Evolutionary conservation across 225 moss, liverwort and hornwort genomes (phyloP).

Genomic region (Pseudoscleropodium purum): DNA sequence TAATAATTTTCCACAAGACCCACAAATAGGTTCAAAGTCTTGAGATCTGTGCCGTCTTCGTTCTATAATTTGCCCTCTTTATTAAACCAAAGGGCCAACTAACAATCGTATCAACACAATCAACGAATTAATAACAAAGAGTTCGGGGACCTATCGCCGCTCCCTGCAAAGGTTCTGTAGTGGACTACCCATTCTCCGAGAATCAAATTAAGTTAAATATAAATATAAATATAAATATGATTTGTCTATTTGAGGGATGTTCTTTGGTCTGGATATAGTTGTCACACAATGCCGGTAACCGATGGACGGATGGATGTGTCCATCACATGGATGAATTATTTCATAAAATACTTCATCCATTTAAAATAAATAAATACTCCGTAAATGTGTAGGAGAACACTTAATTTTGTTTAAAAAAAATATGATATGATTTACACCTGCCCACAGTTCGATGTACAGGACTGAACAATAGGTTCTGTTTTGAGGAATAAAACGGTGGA

Average conservation of each 20-base stretch:
- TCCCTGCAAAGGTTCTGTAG: not conserved
- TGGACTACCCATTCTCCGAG: not conserved
- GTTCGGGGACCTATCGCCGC: not conserved
- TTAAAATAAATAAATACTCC: not conserved
- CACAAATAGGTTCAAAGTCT: not conserved
- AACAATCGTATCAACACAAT: not conserved
- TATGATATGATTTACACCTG: not conserved
- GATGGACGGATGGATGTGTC: too few relatives aligned
- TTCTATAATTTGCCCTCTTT: not conserved
- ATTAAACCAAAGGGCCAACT: not conserved
- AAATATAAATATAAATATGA: not conserved
- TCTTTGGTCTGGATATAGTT: slow-evolving; percentile 2
- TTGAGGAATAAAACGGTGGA: not conserved
- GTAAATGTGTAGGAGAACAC: not conserved
- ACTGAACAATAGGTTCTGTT: not conserved
- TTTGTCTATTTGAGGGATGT: not conserved
- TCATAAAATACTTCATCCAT: not conserved
- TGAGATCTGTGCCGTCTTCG: slow-evolving; percentile 7
- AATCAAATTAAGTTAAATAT: not conserved
- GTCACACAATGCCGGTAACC: not conserved
- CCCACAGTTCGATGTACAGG: not conserved
- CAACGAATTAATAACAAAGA: not conserved
- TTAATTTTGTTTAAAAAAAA: not conserved
- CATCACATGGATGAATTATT: not conserved
- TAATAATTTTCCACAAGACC: not conserved